Base-by-base conservation (phyloP, 176 grass and related monocot genomes). In the Rhynchospora breviuscula region DNA sequence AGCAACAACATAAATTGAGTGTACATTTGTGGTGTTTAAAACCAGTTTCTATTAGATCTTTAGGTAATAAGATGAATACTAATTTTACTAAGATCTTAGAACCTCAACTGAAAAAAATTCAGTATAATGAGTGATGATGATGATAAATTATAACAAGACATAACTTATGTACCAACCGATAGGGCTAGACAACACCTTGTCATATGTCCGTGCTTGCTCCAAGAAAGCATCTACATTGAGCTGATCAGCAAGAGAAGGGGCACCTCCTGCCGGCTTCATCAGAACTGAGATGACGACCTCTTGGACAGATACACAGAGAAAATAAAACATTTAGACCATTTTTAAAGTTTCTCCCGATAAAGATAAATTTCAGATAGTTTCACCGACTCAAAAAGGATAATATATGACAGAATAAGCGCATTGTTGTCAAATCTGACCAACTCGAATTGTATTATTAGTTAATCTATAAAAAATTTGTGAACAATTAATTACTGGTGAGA, bases 121-220 rank as follows among this genome's bases (percentile, higher is more conserved):
- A 63, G 47, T 15, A 35, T 11, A 79, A 48, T 33, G 12, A 18
- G 53, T 31, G 46, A 67, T 83, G 2, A 69, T 86, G 59, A 82
- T 67, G 8, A 54, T 87, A 44, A 81, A 1, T 26, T 18, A 7
- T 64, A 62, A 18, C 18, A 68, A 69, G 33, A 83, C 70, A 67
- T 13, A 97, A 92, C 94, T 91, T 78, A 97, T 91, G 87, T 97
- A 94, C 95, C 95, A 94, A 10, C 95, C 95, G 40, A 93, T 56
- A 4, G 95, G 92, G 72, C 65, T 97, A 0, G 92, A 94, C 23
- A 92, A 82, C 61, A 92, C 95, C 68, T 97, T 91, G 84, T 97
- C 95, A 11, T 97, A 97, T 0, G 95, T 94, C 2, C 95, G 95
- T 78, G 95, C 92, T 92, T 97, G 95, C 87, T 97, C 95, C 92